phyloP scores from a whole-genome alignment of 1,284 basidiomycete genomes.

The Amylostereum areolatum region DNA sequence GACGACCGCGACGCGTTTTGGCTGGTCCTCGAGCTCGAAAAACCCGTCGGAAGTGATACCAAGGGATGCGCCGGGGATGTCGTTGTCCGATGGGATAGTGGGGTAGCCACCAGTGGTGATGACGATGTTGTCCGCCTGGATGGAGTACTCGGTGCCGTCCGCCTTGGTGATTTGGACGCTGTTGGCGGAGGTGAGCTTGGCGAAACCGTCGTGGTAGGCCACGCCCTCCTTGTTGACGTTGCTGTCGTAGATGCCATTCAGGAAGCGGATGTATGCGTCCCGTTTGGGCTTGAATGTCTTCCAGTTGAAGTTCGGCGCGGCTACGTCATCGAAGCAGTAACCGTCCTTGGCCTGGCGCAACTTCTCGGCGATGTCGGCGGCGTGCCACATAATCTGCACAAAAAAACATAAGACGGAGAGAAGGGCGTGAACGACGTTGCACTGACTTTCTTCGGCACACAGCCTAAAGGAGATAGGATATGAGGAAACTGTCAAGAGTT shows the following conservation, averaged over 20 bases:
- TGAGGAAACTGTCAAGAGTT: neutral
- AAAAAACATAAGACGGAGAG: neutral
- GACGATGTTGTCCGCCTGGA: conserved; percentile 73
- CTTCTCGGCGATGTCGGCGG: conserved; percentile 88
- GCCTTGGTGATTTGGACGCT: conserved; percentile 62
- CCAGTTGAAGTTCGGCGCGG: conserved; percentile 80
- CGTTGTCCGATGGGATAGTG: conserved; percentile 71
- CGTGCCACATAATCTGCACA: conserved; percentile 98
- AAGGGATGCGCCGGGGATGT: conserved; percentile 85
- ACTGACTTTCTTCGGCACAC: conserved; percentile 80
- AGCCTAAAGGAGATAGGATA: conserved; percentile 41
- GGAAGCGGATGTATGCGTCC: conserved; percentile 88
- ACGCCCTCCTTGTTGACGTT: conserved; percentile 90
- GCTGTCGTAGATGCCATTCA: conserved; percentile 90
- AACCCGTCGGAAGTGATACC: conserved; percentile 96
- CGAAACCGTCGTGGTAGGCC: conserved; percentile 83
- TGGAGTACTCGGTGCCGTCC: conserved; percentile 60
- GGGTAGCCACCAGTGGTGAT: conserved; percentile 89
- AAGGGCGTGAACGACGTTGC: neutral
- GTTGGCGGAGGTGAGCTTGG: conserved; percentile 61
- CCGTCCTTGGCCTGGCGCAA: conserved; percentile 59
- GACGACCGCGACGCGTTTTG: conserved; percentile 89
- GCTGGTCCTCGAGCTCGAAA: conserved; percentile 88
- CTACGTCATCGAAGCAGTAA: conserved; percentile 70
- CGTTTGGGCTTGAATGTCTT: conserved; percentile 86